phyloP scores from a whole-genome alignment of 2,329 filamentous ascomycete species.

The Talaromyces sp. region DNA sequence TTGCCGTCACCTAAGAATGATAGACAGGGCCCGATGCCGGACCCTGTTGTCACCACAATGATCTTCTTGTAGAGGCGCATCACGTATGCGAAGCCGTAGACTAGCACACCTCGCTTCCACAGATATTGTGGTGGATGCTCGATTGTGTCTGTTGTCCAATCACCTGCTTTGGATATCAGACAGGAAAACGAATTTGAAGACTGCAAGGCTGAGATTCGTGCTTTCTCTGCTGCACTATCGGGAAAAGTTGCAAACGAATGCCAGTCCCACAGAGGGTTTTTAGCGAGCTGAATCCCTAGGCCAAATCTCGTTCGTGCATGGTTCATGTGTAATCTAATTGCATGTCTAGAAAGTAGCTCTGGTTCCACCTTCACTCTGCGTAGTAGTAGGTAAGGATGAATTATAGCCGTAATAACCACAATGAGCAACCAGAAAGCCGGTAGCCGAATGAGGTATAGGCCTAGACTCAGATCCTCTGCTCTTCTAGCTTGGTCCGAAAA shows the following conservation, averaged over 20 bases:
- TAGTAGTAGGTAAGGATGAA: slow-evolving; percentile 70
- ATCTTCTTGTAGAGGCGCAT: slow-evolving; percentile 63
- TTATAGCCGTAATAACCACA: slow-evolving; percentile 61
- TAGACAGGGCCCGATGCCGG: slow-evolving; percentile 68
- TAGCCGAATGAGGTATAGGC: slow-evolving; percentile 42
- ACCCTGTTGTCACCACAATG: slow-evolving; percentile 68
- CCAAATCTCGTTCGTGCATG: slow-evolving; percentile 59
- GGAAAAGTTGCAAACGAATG: slow-evolving; percentile 75
- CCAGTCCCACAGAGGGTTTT: slow-evolving; percentile 65
- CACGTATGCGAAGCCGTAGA: slow-evolving; percentile 65
- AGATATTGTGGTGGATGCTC: slow-evolving; percentile 57
- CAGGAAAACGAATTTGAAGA: slow-evolving; percentile 53
- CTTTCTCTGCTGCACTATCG: slow-evolving; percentile 41
- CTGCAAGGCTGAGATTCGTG: slow-evolving; percentile 23
- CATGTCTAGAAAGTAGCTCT: slow-evolving; percentile 68
- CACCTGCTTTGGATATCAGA: slow-evolving; percentile 68
- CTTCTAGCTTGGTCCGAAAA: slow-evolving; percentile 46
- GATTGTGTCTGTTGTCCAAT: slow-evolving; percentile 69
- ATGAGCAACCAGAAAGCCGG: slow-evolving; percentile 67
- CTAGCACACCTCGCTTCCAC: slow-evolving; percentile 66
- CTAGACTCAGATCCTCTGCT: slow-evolving; percentile 33
- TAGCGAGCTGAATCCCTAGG: slow-evolving; percentile 59
- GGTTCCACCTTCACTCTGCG: slow-evolving; percentile 64
- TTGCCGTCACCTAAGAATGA: slow-evolving; percentile 55
- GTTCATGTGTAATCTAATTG: slow-evolving; percentile 66